Evolutionary conservation across 371 early-diverging fungal genomes (phyloP), one percentile per base, ranked within the genome.

Genomic region (Haplosporangium sp.): DNA sequence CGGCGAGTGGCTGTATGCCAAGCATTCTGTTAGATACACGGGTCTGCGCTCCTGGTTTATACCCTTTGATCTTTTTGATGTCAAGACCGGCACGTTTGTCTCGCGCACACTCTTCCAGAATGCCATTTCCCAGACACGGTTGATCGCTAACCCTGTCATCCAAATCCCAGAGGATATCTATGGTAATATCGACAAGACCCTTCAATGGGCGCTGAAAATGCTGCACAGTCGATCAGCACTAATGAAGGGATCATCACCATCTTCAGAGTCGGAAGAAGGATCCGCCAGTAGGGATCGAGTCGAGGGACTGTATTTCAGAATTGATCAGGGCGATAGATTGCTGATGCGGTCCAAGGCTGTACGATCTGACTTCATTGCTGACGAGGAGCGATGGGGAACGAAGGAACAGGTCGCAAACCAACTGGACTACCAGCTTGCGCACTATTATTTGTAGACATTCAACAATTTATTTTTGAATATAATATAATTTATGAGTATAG

Each of bases 1-100:
- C 73, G 89, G 89, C 13, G 89, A 88, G 60, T 88, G 89, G 89
- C 47, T 83, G 65, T 66, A 58, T 45, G 89, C 89, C 2, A 70
- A 69, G 55, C 89, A 88, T 55, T 83, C 84, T 18, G 80, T 87
- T 18, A 60, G 59, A 43, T 88, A 88, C 63, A 70, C 81, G 12
- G 59, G 72, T 11, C 80, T 88, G 6, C 74, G 80, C 7, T 83
- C 81, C 14, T 67, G 64, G 69, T 87, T 88, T 61, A 55, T 88
- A n/a, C 85, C 85, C 11, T 87, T 88, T 73, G 89, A 88, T 51
- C 55, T 85, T 16, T 81, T 55, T 42, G 79, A 77, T 50, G 64
- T 77, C 69, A 68, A 65, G 68, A 83, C 71, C 1, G 79, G 79
- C 45, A 77, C 72, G 1, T 77, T 72, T 62, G 79, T 77, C 18